Conservation (phyloP, 345 rosid species). For the Draba incana region DNA sequence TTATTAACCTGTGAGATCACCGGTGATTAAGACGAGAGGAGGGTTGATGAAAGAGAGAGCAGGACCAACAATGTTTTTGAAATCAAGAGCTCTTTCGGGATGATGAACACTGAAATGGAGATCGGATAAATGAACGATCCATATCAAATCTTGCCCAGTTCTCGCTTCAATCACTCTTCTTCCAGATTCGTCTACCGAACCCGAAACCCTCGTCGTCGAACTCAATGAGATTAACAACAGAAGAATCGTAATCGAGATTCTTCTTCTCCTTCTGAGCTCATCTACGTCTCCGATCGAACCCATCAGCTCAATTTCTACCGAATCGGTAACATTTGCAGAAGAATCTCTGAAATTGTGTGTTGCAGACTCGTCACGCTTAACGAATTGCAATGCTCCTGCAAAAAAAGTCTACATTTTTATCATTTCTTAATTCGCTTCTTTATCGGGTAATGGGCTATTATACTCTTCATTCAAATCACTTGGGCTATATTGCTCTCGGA, state of each 20-base stretch:
- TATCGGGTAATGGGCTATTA: no score
- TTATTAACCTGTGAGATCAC: conserved; percentile 86
- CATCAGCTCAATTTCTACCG: conserved; percentile 14
- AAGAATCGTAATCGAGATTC: conserved; percentile 18
- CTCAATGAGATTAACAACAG: conserved; percentile 13
- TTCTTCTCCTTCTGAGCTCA: not conserved
- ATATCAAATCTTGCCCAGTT: conserved; percentile 70
- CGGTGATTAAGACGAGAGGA: conserved; percentile 83
- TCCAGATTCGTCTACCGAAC: conserved; percentile 36
- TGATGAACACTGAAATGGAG: conserved; percentile 97
- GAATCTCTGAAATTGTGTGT: not conserved
- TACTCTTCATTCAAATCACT: no score
- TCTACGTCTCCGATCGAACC: conserved; percentile 22
- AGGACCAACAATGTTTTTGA: conserved; percentile 57
- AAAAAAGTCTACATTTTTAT: conserved; percentile 40
- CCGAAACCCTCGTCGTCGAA: conserved; percentile 17
- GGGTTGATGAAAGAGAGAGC: conserved; percentile 82
- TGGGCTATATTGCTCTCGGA: no score
- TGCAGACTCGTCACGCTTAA: conserved; percentile 17
- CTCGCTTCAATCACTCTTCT: conserved; percentile 56
- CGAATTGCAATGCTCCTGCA: not conserved
- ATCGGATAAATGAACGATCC: conserved; percentile 98
- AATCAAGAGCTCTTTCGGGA: conserved; percentile 80
- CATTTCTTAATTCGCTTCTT: conserved; percentile 15
- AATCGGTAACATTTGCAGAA: conserved; percentile 20